Conservation (phyloP, 805 yeast species). For the Wickerhamomyces strasburgensis region DNA sequence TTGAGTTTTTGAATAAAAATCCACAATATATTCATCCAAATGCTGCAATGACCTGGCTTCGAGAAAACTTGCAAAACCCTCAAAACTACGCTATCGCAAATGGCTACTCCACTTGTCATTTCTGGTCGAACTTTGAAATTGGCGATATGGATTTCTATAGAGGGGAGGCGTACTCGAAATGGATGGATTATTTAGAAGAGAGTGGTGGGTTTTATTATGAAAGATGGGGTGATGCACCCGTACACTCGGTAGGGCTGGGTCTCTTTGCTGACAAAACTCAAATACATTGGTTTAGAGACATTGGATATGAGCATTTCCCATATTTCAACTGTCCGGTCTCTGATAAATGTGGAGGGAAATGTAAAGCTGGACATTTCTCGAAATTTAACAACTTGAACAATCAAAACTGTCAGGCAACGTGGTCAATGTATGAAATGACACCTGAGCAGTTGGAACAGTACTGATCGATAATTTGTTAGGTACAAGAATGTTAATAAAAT, state of each 20-base stretch:
- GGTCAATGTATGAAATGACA: constrained; percentile 49
- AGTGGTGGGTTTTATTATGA: constrained; percentile 85
- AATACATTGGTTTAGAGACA: constrained; percentile 85
- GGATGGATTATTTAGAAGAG: constrained; percentile 59
- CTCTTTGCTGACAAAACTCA: constrained; percentile 63
- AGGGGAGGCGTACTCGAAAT: constrained; percentile 56
- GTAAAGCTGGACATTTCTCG: constrained; percentile 52
- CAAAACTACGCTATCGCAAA: constrained; percentile 35
- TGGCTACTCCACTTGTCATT: constrained; percentile 66
- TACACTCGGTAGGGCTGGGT: constrained; percentile 70
- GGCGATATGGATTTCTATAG: constrained; percentile 80
- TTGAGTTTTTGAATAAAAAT: constrained; percentile 49
- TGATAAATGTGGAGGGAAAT: constrained; percentile 41
- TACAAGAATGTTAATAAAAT: too few relatives aligned
- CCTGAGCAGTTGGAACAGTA: constrained; percentile 26
- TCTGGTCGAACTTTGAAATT: constrained; percentile 88
- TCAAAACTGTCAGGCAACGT: constrained; percentile 72
- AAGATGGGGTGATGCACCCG: constrained; percentile 94
- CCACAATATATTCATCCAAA: constrained; percentile 56
- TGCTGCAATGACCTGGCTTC: constrained; percentile 60
- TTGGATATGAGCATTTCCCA: constrained; percentile 74
- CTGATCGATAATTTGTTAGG: too few relatives aligned
- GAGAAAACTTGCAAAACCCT: constrained; percentile 52
- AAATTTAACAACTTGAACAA: constrained; percentile 45
- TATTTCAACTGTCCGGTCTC: constrained; percentile 71